A percentile compares a stretch with the other conserved stretches of the same genome.
Evolutionary conservation across 345 rosid species (phyloP).

Genomic region (Populus davidiana): DNA sequence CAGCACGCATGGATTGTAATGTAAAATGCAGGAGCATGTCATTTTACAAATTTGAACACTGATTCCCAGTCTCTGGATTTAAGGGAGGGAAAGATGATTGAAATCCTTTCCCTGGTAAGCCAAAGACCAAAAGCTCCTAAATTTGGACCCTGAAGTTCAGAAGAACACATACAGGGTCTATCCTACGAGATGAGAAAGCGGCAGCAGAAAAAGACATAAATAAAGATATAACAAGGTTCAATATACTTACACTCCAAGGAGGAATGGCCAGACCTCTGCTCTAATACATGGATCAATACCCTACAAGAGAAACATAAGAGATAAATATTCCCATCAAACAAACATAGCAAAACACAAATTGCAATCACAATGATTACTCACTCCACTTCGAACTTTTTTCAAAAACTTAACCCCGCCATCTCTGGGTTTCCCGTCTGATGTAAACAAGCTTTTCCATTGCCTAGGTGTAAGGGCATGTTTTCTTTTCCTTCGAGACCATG

Average conservation of each 20-base stretch:
- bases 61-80: not conserved
- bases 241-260: conserved; percentile 89
- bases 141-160: not conserved
- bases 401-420: conserved; percentile 74
- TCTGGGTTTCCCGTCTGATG: conserved; percentile 66
- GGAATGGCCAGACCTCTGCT: conserved; percentile 93
- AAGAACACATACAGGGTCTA: not conserved
- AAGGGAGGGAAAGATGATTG: not conserved
- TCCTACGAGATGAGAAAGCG: not conserved
- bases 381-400: conserved; percentile 88
- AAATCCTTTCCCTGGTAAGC: not conserved
- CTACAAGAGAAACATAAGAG: conserved; percentile 36
- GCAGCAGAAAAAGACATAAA: not conserved
- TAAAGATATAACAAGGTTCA: not conserved
- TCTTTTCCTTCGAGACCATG: conserved; percentile 82
- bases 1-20: not conserved
- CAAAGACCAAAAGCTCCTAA: not conserved
- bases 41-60: not conserved
- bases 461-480: conserved; percentile 64
- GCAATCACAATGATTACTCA: conserved; percentile 39
- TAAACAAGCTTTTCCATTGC: conserved; percentile 74
- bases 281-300: conserved; percentile 90
- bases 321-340: conserved; percentile 13
- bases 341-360: conserved; percentile 7
- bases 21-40: not conserved